Percentiles rank a stretch among this genome's conserved stretches.
These are phyloP conservation scores for Neonectria neomacrospora DNA, from an alignment of 2,329 filamentous ascomycete species.

Conservation along the genomic window DNA sequence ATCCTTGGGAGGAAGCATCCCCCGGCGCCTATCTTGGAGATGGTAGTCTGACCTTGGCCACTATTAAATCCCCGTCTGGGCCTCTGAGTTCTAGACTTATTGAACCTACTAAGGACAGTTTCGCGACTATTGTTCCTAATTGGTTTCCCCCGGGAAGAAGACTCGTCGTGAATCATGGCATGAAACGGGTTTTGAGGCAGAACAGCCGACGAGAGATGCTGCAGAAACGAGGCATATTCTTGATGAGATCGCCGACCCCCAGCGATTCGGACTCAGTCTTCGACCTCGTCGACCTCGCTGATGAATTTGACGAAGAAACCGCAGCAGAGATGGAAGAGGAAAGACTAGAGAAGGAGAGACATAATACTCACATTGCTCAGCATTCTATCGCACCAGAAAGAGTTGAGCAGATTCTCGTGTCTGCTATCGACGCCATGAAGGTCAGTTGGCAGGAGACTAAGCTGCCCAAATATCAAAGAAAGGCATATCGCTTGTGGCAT, in stretches of 20 bases:
- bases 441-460: conserved; percentile 68
- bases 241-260: conserved; percentile 31
- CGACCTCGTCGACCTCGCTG: conserved; percentile 51
- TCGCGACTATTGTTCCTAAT: conserved; percentile 43
- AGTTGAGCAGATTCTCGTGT: conserved; percentile 63
- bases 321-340: conserved; percentile 68
- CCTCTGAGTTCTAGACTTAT: conserved; percentile 39
- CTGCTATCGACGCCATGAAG: conserved; percentile 62
- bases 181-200: conserved; percentile 54
- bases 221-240: conserved; percentile 21
- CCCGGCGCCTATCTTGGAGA: conserved; percentile 51
- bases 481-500: conserved; percentile 72
- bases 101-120: conserved; percentile 36
- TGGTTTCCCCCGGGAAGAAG: conserved; percentile 56
- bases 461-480: conserved; percentile 64
- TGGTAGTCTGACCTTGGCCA: conserved; percentile 41
- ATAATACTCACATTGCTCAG: conserved; percentile 12
- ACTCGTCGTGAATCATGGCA: conserved; percentile 54
- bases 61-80: conserved; percentile 39
- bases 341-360: conserved; percentile 27
- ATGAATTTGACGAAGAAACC: conserved; percentile 63
- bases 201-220: conserved; percentile 38
- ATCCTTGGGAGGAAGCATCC: conserved; percentile 40
- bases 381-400: conserved; percentile 56
- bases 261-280: conserved; percentile 53